Evolutionary conservation across 1,284 basidiomycete species (phyloP).

Genomic region (Ceratobasidium sp.): DNA sequence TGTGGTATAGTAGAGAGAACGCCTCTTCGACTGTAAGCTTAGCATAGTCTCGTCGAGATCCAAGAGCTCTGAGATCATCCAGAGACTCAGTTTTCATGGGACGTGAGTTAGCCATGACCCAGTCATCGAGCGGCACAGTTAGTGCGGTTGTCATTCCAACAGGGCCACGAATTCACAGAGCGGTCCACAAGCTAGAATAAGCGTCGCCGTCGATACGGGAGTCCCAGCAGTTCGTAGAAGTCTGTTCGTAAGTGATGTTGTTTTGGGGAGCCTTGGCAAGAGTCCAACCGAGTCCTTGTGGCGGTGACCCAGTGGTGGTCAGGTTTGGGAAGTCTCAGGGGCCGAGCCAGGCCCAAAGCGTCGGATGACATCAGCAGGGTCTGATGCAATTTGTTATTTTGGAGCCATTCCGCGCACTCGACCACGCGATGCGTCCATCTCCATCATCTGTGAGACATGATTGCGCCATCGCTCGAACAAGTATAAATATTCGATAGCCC

Average conservation of each 20-base stretch:
- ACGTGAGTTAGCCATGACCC: constrained; percentile 4
- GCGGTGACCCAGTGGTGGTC: neutral
- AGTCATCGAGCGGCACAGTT: constrained; percentile 20
- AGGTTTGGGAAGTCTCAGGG: neutral
- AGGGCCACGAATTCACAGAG: neutral
- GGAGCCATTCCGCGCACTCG: neutral
- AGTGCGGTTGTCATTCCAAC: constrained; percentile 2
- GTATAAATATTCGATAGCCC: neutral
- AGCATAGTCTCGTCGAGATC: constrained; percentile 3
- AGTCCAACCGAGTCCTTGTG: neutral
- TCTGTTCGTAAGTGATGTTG: no score
- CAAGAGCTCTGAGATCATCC: neutral
- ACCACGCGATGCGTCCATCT: constrained; percentile 6
- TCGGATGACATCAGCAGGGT: neutral
- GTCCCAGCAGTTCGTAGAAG: no score
- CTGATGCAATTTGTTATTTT: neutral
- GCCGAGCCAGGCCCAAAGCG: neutral
- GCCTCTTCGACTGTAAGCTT: constrained; percentile 8
- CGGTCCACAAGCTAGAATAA: neutral
- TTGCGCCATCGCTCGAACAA: constrained; percentile 30
- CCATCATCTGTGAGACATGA: neutral
- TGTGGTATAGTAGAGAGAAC: constrained; percentile 7
- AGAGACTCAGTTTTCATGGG: neutral
- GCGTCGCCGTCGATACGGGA: no score
- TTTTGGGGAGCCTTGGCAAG: no score